Base-by-base conservation (phyloP, 371 early-diverging fungal species). In the Paraphysoderma sedebokerense region DNA sequence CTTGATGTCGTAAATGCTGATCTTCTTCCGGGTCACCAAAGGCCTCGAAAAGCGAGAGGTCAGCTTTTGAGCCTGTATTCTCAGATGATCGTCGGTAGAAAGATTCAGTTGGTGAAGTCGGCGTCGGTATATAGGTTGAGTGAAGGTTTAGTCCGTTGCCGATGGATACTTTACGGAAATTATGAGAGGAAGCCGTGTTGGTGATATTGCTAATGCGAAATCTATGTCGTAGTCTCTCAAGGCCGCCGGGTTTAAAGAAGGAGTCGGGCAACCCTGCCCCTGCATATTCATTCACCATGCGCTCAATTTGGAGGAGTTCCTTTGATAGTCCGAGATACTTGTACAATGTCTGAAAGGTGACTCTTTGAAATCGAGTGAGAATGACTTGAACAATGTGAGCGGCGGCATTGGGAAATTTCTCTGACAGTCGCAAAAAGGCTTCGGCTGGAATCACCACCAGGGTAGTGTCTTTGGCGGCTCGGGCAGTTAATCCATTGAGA, bases 321-420 rank as follows among this genome's bases (percentile, higher is more conserved):
- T 82, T 76, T n/a, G 85, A 80, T 42, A 93, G 58, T 3, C 89
- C 90, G 3, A 97, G 73, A 54, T 93, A 97, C 30, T 82, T 76
- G 57, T 87, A 79, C 49, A 92, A 77, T 6, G 92, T 88, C 54
- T 81, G 71, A 54, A 92, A 77, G 0, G 96, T 93, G 31, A 93
- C 95, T 2, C 98, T 74, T 58, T 92, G 91, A 58, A 95, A 87
- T 20, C 95, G 76, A 1, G 93, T 87, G 46, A 97, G 58, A 46
- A 97, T 91, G 32, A 95, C 92, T 54, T 90, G 92, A 2, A 86
- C 81, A 40, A 97, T 91, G 52, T 93, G 92, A 19, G 92, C 89
- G 1, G 86, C 89, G 0, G 97, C 85, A 52, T 79, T 80, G 8
- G 97, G 95, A 60, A 86, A 91, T 53, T 87, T 87, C 55, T 79